These are phyloP conservation scores for Rhizopogon roseolus DNA, from an alignment of 768 basidiomycete genomes.

Conservation along the genomic window DNA sequence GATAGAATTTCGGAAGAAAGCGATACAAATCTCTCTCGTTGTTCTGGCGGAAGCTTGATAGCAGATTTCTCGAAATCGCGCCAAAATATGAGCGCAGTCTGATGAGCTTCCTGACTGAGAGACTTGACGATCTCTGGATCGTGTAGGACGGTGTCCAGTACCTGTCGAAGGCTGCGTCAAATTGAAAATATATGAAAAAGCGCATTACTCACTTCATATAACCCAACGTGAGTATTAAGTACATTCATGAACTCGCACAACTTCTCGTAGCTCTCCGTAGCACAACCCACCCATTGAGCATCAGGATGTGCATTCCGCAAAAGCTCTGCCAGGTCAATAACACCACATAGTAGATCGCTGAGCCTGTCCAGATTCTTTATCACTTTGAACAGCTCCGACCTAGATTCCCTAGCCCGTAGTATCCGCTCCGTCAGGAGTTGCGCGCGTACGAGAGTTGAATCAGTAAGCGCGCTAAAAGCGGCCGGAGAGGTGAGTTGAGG, in stretches of 20 bases:
- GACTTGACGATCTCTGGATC: constrained; percentile 63
- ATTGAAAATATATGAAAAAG: neutral
- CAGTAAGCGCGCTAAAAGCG: constrained; percentile 66
- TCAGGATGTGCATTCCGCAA: constrained; percentile 94
- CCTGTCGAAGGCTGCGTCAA: constrained; percentile 34
- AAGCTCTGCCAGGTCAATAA: constrained; percentile 94
- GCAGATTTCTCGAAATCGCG: constrained; percentile 97
- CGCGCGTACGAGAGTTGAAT: constrained; percentile 77
- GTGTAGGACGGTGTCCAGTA: constrained; percentile 63
- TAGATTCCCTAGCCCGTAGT: constrained; percentile 63
- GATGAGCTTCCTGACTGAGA: constrained; percentile 69
- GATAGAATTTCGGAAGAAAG: constrained; percentile 86
- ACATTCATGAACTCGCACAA: constrained; percentile 98
- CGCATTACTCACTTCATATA: constrained; percentile 70
- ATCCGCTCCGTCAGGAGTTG: constrained; percentile 83
- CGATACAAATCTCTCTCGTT: constrained; percentile 80
- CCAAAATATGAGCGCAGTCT: constrained; percentile 91
- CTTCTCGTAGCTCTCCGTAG: constrained; percentile 84
- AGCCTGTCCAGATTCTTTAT: constrained; percentile 96
- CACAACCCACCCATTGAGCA: constrained; percentile 72
- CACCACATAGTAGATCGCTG: constrained; percentile 92
- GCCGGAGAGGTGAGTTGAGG: constrained; percentile 63
- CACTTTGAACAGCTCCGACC: constrained; percentile 72
- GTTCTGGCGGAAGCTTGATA: constrained; percentile 75
- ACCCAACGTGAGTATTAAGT: constrained; percentile 86